These are phyloP conservation scores for Isabelozyma gotoi DNA, from an alignment of 805 yeast genomes.

Conservation along the genomic window DNA sequence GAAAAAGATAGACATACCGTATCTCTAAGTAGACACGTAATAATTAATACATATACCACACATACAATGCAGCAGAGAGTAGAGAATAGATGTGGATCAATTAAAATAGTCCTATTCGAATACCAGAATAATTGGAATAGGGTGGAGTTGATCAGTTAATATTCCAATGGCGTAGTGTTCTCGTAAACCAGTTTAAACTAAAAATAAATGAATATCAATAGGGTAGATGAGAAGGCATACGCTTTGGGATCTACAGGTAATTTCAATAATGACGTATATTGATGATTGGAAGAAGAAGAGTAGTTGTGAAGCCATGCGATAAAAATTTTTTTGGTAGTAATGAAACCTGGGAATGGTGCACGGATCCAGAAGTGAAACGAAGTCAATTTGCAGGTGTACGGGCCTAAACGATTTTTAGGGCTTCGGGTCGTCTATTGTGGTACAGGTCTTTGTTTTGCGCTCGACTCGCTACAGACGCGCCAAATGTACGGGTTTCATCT, in stretches of 20 bases:
- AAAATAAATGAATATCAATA: constrained; percentile 47
- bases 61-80: not conserved
- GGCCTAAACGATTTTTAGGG: too few species aligned
- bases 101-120: constrained; percentile 1
- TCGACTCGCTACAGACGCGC: too few species aligned
- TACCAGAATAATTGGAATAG: constrained; percentile 18
- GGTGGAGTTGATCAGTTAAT: constrained; percentile 48
- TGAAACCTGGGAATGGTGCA: not conserved
- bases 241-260: constrained; percentile 29
- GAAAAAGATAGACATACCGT: constrained; percentile 11
- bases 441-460: too few species aligned
- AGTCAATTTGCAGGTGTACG: too few species aligned
- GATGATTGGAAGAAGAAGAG: not conserved
- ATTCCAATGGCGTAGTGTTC: constrained; percentile 47
- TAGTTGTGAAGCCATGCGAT: not conserved
- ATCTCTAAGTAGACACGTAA: constrained; percentile 1
- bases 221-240: constrained; percentile 50
- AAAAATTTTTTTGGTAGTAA: not conserved
- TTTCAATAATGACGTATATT: not conserved
- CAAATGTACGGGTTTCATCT: too few species aligned
- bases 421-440: too few species aligned
- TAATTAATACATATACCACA: too few species aligned
- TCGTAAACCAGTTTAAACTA: constrained; percentile 47
- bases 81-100: constrained; percentile 1
- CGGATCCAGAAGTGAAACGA: not conserved